These are phyloP conservation scores for Glycine latifolia DNA, from an alignment of 306 rosid species.

Conservation along the genomic window DNA sequence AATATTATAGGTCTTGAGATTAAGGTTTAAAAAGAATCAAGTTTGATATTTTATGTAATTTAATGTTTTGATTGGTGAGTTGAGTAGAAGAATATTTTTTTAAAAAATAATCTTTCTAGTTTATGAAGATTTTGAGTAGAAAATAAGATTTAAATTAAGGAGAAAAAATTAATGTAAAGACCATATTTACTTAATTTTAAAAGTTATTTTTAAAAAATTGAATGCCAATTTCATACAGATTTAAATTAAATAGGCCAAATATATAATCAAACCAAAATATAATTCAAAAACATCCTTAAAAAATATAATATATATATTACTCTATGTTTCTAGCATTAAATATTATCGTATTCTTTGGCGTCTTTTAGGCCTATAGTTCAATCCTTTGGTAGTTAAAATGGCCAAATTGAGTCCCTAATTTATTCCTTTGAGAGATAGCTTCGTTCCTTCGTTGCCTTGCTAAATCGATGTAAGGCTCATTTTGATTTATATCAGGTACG, in stretches of 20 bases:
- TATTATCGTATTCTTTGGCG: not conserved
- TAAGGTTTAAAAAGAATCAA: too few species aligned
- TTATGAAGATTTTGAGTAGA: not conserved
- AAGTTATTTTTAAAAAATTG: not conserved
- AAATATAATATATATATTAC: not conserved
- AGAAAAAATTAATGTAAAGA: too few species aligned
- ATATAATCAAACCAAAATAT: not conserved
- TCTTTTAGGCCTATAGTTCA: constrained; percentile 7
- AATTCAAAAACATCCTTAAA: not conserved
- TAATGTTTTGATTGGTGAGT: too few species aligned
- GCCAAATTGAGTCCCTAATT: not conserved
- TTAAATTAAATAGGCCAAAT: not conserved
- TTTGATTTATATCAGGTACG: not conserved
- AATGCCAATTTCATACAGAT: not conserved
- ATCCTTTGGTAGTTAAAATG: constrained; percentile 8
- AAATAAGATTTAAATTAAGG: not conserved
- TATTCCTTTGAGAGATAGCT: not conserved
- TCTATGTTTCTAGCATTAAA: not conserved
- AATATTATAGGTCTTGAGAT: too few species aligned
- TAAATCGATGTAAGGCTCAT: constrained; percentile 11
- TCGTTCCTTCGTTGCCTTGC: constrained; percentile 12
- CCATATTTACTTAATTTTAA: not conserved
- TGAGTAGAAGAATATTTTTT: too few species aligned
- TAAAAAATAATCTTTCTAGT: too few species aligned
- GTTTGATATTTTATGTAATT: too few species aligned